Base-by-base conservation (phyloP, 1,139 yeast genomes). In the Nakaseomyces glabratus region DNA sequence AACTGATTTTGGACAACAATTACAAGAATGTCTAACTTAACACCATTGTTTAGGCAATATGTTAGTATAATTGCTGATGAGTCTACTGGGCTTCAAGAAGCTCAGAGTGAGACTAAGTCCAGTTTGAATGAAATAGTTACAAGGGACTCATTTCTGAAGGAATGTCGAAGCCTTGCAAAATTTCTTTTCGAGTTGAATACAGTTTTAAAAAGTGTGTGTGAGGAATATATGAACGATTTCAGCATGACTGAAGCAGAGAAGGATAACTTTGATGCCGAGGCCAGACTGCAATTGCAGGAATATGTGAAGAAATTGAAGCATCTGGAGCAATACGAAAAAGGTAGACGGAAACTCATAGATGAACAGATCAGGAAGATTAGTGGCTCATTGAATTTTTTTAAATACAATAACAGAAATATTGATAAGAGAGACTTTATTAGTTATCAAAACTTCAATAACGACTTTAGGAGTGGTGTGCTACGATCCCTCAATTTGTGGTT, bases 261-360 rank as follows among this genome's bases (percentile, higher is more conserved):
- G 49, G 71, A 72, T 42, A 65, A 66, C 29, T 62, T 75, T 19
- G 81, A 74, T 41, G 69, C 71, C 38, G 77, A 73, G 40, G 63
- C 73, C 31, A 66, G 72, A 39, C 51, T 65, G 20, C 68, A 69
- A 46, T 48, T 73, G 23, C 76, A 72, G 43, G 67, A 68, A 39
- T 57, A 68, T 47, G 63, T 63, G 37, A 71, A 72, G 42, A 69
- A 73, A 49, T 58, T 72, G 35, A 69, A 65, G 46, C 55, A 62
- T 30, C 49, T 74, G 33, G 75, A 71, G 39, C 55, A 59, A 2
- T 76, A 76, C 47, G 81, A 75, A 51, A 48, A 50, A n/a, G 63
- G 66, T 47, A 57, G 57, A 43, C 46, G 49, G 36, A 28, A 48
- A 33, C 33, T 51, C 45, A 39, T 47, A 12, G 37, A 42, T 4